These are phyloP conservation scores for Heterobasidion occidentale DNA, from an alignment of 1,284 basidiomycete species.

Conservation along the genomic window DNA sequence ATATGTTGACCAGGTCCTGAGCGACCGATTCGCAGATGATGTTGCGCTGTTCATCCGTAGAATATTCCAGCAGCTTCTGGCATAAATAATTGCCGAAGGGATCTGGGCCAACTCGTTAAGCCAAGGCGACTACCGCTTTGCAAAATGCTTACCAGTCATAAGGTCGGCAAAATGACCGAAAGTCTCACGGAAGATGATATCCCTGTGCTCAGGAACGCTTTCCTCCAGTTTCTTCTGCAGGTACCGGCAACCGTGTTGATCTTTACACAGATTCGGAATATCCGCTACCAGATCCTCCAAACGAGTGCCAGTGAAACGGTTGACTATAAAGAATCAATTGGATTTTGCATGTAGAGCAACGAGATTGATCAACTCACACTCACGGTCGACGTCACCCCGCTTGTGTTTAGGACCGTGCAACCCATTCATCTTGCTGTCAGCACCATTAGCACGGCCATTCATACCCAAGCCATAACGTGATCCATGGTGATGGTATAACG, in stretches of 20 bases:
- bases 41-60: conserved; percentile 96
- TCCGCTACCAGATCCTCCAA: conserved; percentile 95
- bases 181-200: conserved; percentile 99
- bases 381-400: conserved; percentile 86
- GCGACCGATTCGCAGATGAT: conserved; percentile 97
- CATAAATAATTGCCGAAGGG: conserved; percentile 99
- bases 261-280: conserved; percentile 92
- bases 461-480: conserved; percentile 68
- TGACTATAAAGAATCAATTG: conserved; percentile 46
- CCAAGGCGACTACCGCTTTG: conserved; percentile 1
- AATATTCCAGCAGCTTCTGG: conserved; percentile 96
- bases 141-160: conserved; percentile 73
- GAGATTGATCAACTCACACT: conserved; percentile 41
- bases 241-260: conserved; percentile 98
- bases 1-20: conserved; percentile 95
- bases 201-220: conserved; percentile 87
- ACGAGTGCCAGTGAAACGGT: conserved; percentile 90
- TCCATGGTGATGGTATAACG: conserved; percentile 73
- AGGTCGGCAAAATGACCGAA: conserved; percentile 97
- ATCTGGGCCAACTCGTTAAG: conserved; percentile 40
- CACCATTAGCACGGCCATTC: conserved; percentile 36
- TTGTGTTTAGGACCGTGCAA: conserved; percentile 90
- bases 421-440: conserved; percentile 78
- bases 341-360: background rate
- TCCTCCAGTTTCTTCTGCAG: conserved; percentile 99